Evolutionary conservation across 176 grass and related monocot genomes (phyloP).

Genomic region (Oryza glumipatula): DNA sequence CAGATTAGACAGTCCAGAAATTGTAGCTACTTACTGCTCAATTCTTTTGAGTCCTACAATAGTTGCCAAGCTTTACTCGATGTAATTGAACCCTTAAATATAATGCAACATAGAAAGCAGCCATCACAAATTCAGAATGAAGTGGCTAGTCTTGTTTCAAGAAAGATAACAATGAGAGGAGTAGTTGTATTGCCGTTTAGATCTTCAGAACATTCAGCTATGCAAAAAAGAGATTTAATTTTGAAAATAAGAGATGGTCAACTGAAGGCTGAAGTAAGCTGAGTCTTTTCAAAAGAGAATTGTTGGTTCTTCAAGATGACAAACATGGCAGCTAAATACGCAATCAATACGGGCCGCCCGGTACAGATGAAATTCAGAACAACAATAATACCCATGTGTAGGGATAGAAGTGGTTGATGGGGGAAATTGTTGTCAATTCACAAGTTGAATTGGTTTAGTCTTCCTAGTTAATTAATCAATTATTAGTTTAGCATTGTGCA

Average conservation of each 20-base stretch:
- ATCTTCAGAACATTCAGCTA: neutral
- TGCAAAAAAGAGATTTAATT: too few species aligned
- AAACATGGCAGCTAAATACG: neutral
- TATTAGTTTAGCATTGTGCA: neutral
- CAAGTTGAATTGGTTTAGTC: conserved; percentile 25
- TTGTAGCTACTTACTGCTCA: too few species aligned
- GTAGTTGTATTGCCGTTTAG: too few species aligned
- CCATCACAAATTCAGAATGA: too few species aligned
- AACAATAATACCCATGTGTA: neutral
- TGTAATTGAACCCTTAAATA: too few species aligned
- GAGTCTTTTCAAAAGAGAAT: neutral
- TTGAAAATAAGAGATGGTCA: neutral
- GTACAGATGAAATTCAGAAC: neutral
- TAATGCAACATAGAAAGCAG: too few species aligned
- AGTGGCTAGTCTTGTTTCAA: too few species aligned
- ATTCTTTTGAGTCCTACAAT: too few species aligned
- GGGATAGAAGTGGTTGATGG: neutral
- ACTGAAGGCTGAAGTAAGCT: neutral
- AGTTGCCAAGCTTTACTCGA: too few species aligned
- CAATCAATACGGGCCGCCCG: neutral
- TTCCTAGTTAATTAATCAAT: conserved; percentile 10
- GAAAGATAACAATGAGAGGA: too few species aligned
- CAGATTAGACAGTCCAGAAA: too few species aligned
- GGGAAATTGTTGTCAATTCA: neutral
- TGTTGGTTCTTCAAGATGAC: neutral